Conservation (phyloP, 2,329 filamentous ascomycete species). For the Talaromyces sp. region DNA sequence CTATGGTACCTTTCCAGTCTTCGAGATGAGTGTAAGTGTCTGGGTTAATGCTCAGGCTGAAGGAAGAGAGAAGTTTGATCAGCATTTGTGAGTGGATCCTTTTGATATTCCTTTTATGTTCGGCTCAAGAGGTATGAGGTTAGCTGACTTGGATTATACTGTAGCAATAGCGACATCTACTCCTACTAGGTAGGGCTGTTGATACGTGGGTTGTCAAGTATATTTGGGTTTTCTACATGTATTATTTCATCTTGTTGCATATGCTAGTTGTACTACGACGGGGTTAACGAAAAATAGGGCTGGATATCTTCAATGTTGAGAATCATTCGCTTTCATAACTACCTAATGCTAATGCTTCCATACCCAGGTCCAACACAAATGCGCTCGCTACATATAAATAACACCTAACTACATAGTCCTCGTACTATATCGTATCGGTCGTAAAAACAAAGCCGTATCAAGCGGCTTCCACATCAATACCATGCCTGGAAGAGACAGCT, state of each 20-base stretch:
- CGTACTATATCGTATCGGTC: background rate
- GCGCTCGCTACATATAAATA: background rate
- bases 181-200: background rate
- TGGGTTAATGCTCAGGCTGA: conserved; percentile 56
- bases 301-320: background rate
- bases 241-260: background rate
- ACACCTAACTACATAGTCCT: background rate
- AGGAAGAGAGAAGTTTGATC: conserved; percentile 43
- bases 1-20: conserved; percentile 54
- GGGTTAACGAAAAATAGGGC: background rate
- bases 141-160: background rate
- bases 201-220: background rate
- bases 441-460: background rate
- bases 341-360: background rate
- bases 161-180: conserved; percentile 9
- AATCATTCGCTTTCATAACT: background rate
- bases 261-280: background rate
- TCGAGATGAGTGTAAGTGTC: conserved; percentile 52
- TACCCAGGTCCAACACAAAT: background rate
- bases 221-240: background rate
- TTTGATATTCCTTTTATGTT: background rate
- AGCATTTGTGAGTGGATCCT: conserved; percentile 34
- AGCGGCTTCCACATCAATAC: background rate
- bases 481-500: background rate
- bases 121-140: background rate